phyloP scores from a whole-genome alignment of 257 asterid genomes.

The Lithospermum erythrorhizon region DNA sequence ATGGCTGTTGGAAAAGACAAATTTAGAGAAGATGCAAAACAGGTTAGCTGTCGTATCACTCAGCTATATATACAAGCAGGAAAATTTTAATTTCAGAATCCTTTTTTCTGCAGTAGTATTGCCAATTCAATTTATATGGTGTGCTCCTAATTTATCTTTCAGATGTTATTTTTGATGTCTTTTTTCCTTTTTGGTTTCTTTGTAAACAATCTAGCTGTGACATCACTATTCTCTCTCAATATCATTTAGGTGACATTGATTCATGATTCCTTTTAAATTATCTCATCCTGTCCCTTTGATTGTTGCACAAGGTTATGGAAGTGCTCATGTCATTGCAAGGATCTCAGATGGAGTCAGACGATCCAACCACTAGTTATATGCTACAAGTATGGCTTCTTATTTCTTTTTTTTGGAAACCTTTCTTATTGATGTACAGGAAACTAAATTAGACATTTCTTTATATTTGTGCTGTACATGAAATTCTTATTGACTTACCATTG shows the following conservation, averaged over 20 bases:
- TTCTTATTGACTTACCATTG: no score
- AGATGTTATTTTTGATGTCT: not conserved
- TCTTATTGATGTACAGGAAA: not conserved
- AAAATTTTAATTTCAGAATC: not conserved
- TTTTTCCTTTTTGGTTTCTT: no score
- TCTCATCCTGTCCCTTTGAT: conserved; percentile 5
- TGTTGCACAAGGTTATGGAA: conserved; percentile 65
- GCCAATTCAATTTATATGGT: not conserved
- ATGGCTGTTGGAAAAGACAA: conserved; percentile 95
- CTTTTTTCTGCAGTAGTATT: not conserved
- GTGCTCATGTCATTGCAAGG: conserved; percentile 92
- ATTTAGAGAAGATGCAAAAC: conserved; percentile 82
- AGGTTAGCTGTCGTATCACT: conserved; percentile 28
- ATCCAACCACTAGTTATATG: conserved; percentile 94
- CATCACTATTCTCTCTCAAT: not conserved
- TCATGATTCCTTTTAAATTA: conserved; percentile 1
- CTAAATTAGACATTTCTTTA: not conserved
- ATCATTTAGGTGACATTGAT: not conserved
- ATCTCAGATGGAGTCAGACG: conserved; percentile 82
- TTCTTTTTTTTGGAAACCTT: not conserved
- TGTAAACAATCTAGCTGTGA: not conserved
- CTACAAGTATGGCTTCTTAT: conserved; percentile 43
- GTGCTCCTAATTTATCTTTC: not conserved
- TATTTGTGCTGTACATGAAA: not conserved
- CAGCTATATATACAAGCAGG: not conserved